phyloP scores from a whole-genome alignment of 2,329 filamentous ascomycete species.

The Xylariaceae sp. region DNA sequence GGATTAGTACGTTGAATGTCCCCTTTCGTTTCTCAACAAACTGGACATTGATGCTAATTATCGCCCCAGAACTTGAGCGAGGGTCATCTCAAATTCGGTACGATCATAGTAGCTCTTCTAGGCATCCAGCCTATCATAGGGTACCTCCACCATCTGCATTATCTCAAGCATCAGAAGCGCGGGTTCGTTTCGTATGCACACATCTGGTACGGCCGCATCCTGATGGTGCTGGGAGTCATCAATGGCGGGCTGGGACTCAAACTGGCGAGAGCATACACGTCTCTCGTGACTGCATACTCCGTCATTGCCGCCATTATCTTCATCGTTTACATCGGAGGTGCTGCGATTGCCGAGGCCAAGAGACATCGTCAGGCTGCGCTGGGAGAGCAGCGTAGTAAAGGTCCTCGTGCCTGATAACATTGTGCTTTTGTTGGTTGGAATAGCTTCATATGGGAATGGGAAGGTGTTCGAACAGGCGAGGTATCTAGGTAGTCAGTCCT shows the following conservation, averaged over 20 bases:
- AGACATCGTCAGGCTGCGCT: not conserved
- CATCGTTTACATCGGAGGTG: conserved; percentile 36
- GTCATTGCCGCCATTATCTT: conserved; percentile 49
- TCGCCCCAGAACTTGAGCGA: conserved; percentile 45
- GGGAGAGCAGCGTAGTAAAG: not conserved
- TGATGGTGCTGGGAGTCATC: conserved; percentile 55
- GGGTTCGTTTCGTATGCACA: conserved; percentile 51
- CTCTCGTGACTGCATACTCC: conserved; percentile 49
- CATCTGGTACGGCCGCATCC: conserved; percentile 56
- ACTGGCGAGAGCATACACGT: conserved; percentile 38
- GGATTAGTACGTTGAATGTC: conserved; percentile 23
- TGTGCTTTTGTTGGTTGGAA: too few relatives aligned
- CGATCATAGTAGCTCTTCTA: conserved; percentile 49
- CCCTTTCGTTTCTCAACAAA: not conserved
- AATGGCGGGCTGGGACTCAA: conserved; percentile 59
- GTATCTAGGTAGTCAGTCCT: too few relatives aligned
- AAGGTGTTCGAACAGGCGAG: too few relatives aligned
- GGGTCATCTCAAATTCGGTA: conserved; percentile 52
- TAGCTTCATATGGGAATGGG: too few relatives aligned
- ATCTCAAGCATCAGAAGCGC: conserved; percentile 42
- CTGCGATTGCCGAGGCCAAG: conserved; percentile 19
- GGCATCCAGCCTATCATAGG: conserved; percentile 55
- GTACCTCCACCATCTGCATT: conserved; percentile 52
- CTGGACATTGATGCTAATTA: not conserved
- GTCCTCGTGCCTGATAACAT: not conserved